These are phyloP conservation scores for Knufia petricola DNA, from an alignment of 2,329 filamentous ascomycete genomes.

Conservation along the genomic window DNA sequence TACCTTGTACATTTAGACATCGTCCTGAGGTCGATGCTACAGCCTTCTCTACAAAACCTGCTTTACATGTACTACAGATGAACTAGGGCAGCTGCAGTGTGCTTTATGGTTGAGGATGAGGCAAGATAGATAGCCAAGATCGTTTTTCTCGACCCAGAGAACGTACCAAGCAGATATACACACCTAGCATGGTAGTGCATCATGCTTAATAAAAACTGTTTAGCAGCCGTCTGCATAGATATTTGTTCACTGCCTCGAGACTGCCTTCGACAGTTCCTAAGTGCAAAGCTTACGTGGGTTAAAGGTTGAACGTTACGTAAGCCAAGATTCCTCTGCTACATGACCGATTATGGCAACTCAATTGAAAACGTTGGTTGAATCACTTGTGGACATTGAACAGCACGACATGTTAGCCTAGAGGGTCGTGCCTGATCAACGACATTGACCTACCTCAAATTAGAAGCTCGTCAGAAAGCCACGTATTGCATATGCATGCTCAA, in stretches of 20 bases:
- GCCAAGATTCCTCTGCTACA: background rate
- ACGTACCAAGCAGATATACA: too few relatives aligned
- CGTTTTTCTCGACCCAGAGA: background rate
- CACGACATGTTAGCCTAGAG: too few relatives aligned
- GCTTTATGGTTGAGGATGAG: background rate
- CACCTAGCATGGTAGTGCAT: too few relatives aligned
- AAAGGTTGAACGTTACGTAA: too few relatives aligned
- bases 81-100: background rate
- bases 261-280: background rate
- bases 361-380: background rate
- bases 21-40: background rate
- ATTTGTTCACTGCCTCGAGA: too few relatives aligned
- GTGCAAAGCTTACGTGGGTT: too few relatives aligned
- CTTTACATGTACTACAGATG: background rate
- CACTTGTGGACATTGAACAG: background rate
- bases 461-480: background rate
- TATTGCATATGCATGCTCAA: background rate
- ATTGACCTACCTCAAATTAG: too few relatives aligned
- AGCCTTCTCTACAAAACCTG: background rate
- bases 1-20: too few relatives aligned
- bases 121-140: background rate
- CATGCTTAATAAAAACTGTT: too few relatives aligned
- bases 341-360: background rate
- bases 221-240: too few relatives aligned
- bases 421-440: too few relatives aligned